Conservation (phyloP, 257 asterid species). For the Nicotiana paniculata region DNA sequence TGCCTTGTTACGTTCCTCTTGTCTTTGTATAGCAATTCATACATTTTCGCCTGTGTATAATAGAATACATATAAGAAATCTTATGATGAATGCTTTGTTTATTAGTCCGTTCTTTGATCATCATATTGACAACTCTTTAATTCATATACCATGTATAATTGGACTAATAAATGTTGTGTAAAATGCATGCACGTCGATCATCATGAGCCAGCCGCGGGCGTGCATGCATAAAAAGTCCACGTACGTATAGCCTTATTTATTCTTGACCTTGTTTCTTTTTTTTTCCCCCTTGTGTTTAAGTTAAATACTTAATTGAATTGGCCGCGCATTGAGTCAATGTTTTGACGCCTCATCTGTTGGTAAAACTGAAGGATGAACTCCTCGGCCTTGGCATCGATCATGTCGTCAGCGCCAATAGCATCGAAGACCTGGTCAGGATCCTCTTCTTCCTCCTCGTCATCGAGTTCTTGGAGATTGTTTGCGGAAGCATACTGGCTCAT, state of each 20-base stretch:
- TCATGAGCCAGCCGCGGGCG: not conserved
- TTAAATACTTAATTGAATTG: not conserved
- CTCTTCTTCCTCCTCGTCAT: conserved; percentile 20
- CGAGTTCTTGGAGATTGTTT: conserved; percentile 41
- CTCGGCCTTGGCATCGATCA: conserved; percentile 63
- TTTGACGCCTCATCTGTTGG: conserved; percentile 39
- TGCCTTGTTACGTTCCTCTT: not conserved
- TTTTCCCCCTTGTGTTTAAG: not conserved
- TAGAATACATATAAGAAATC: not conserved
- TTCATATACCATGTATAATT: not conserved
- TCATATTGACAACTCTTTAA: not conserved
- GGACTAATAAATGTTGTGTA: not conserved
- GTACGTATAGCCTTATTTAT: not conserved
- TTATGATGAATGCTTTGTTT: not conserved
- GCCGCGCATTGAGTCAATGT: conserved; percentile 1
- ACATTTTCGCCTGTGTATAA: not conserved
- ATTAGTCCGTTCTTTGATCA: not conserved
- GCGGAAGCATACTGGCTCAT: conserved; percentile 55
- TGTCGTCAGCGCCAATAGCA: conserved; percentile 45
- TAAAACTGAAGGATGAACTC: conserved; percentile 61
- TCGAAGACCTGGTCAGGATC: conserved; percentile 64
- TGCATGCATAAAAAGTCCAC: not conserved
- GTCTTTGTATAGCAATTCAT: not conserved
- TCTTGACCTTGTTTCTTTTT: not conserved
- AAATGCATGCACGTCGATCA: not conserved